These are phyloP conservation scores for Scheffersomyces cryptocercus DNA, from an alignment of 1,139 yeast species.

Conservation along the genomic window DNA sequence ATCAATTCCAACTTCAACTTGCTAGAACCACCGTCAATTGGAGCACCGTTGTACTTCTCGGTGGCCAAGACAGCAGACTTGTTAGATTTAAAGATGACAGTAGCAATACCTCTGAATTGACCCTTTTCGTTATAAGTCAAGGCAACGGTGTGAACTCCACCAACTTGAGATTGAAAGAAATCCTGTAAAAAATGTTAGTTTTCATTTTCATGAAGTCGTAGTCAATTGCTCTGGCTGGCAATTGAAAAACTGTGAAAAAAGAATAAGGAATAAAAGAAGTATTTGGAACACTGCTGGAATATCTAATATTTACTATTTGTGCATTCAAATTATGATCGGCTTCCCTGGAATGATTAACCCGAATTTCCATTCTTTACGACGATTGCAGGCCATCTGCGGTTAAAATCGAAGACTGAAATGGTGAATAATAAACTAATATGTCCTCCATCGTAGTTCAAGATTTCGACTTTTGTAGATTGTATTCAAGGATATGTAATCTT, in stretches of 20 bases:
- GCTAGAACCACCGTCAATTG: conserved; percentile 84
- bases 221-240: background rate
- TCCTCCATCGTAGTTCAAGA: no score
- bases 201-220: conserved; percentile 4
- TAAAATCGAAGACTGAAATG: no score
- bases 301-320: no score
- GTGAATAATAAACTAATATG: no score
- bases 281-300: conserved; percentile 1
- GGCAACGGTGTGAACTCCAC: conserved; percentile 73
- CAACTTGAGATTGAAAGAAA: conserved; percentile 85
- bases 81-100: conserved; percentile 69
- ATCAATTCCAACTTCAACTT: conserved; percentile 82
- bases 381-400: no score
- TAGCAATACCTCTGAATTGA: conserved; percentile 88
- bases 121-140: conserved; percentile 87
- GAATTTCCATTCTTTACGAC: no score
- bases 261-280: conserved; percentile 1
- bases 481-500: no score
- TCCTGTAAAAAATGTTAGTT: conserved; percentile 55
- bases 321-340: no score
- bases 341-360: no score
- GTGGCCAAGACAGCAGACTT: conserved; percentile 74
- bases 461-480: no score
- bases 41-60: conserved; percentile 85
- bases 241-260: conserved; percentile 7